These are phyloP conservation scores for Globisporangium alternatum DNA, from an alignment of 352 stramenopile genomes.

Conservation along the genomic window DNA sequence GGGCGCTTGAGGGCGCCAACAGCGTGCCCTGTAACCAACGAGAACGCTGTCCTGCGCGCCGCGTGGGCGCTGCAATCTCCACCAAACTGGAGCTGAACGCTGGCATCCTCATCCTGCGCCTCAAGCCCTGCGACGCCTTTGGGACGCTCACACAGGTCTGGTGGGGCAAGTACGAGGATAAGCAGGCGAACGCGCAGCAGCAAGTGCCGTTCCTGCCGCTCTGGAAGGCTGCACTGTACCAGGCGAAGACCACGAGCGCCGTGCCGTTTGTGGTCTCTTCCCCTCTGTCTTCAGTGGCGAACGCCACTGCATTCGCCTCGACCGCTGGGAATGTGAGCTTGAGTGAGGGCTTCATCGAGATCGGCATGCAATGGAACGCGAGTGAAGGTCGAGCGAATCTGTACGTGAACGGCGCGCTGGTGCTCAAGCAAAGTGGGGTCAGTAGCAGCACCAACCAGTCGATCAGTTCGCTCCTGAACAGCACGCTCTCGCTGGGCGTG, in stretches of 20 bases:
- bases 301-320: not conserved
- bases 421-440: slow-evolving; percentile 28
- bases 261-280: slow-evolving; percentile 31
- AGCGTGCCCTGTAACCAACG: slow-evolving; percentile 38
- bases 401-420: slow-evolving; percentile 54
- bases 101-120: slow-evolving; percentile 43
- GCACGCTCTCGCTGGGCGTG: slow-evolving; percentile 46
- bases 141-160: slow-evolving; percentile 63
- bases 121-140: slow-evolving; percentile 51
- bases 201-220: slow-evolving; percentile 48
- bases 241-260: slow-evolving; percentile 40
- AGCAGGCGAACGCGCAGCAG: slow-evolving; percentile 19
- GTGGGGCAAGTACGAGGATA: slow-evolving; percentile 44
- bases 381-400: slow-evolving; percentile 52
- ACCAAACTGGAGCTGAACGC: slow-evolving; percentile 39
- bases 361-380: slow-evolving; percentile 67
- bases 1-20: slow-evolving; percentile 45
- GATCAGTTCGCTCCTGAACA: not conserved
- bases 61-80: slow-evolving; percentile 56
- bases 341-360: slow-evolving; percentile 30
- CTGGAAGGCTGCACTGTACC: slow-evolving; percentile 58
- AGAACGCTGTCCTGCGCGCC: slow-evolving; percentile 34
- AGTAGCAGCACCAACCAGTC: slow-evolving; percentile 3
- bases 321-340: not conserved
- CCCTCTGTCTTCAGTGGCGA: slow-evolving; percentile 3